Percentiles rank a stretch among this genome's conserved stretches.
These are phyloP conservation scores for Fusarium camptoceras DNA, from an alignment of 2,329 filamentous ascomycete species.

Conservation along the genomic window DNA sequence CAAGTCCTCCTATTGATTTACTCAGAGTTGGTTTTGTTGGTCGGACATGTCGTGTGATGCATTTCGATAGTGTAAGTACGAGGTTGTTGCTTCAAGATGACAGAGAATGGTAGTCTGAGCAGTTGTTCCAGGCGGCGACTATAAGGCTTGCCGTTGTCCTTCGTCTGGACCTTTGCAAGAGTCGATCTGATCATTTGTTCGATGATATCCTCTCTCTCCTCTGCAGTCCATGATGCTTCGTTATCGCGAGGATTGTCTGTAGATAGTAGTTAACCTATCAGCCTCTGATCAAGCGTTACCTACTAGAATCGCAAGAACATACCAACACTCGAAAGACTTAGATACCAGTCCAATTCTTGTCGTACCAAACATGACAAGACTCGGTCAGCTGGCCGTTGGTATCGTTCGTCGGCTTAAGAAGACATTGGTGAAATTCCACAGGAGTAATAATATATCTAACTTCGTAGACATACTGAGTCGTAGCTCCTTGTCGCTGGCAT, in stretches of 20 bases:
- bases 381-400: background rate
- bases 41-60: background rate
- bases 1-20: background rate
- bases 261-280: background rate
- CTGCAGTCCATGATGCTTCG: background rate
- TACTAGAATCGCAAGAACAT: background rate
- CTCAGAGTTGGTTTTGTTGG: background rate
- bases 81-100: background rate
- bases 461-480: background rate
- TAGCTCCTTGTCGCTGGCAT: background rate
- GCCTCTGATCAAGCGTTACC: background rate
- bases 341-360: fast-evolving
- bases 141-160: background rate
- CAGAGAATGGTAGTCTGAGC: background rate
- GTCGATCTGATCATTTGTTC: background rate
- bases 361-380: fast-evolving
- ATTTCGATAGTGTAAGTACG: background rate
- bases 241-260: background rate
- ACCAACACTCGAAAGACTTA: background rate
- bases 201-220: background rate
- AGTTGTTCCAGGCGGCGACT: background rate
- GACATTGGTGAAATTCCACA: background rate
- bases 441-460: background rate
- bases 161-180: background rate
- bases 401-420: too few relatives aligned